Percentiles rank a stretch among this genome's conserved stretches.
Conservation (phyloP, 805 yeast species). For the Ascoidea rubescens region DNA sequence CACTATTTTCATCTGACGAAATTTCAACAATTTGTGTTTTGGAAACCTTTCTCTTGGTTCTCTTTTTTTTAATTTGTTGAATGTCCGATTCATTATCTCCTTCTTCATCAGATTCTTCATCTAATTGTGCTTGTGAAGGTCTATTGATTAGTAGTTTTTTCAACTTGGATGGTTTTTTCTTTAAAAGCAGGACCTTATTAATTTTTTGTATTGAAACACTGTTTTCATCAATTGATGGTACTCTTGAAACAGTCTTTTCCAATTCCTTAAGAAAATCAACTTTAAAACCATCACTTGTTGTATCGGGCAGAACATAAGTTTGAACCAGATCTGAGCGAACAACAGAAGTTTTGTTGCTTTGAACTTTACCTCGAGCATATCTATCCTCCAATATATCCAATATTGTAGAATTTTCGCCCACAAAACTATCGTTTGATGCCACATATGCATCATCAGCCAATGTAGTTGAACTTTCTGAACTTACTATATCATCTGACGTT, state of each 20-base stretch:
- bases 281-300: conserved; percentile 23
- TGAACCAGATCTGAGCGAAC: conserved; percentile 14
- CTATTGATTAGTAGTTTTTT: conserved; percentile 1
- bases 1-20: background rate
- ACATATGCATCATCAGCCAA: conserved; percentile 9
- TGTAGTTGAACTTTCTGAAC: background rate
- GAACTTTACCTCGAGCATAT: conserved; percentile 30
- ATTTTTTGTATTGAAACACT: background rate
- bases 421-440: background rate
- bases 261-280: conserved; percentile 42
- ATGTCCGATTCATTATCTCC: background rate
- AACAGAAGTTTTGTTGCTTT: conserved; percentile 12
- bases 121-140: background rate
- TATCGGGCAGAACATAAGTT: conserved; percentile 5
- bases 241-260: conserved; percentile 31
- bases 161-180: background rate
- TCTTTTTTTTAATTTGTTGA: background rate
- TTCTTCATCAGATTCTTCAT: conserved; percentile 2
- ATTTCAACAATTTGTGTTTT: background rate
- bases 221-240: conserved; percentile 19
- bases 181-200: background rate
- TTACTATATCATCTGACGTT: conserved; percentile 1
- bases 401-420: conserved; percentile 12
- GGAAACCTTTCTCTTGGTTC: background rate
- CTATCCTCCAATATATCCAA: conserved; percentile 26